These are phyloP conservation scores for Curvularia spicifera DNA, from an alignment of 2,329 filamentous ascomycete genomes.

Conservation along the genomic window DNA sequence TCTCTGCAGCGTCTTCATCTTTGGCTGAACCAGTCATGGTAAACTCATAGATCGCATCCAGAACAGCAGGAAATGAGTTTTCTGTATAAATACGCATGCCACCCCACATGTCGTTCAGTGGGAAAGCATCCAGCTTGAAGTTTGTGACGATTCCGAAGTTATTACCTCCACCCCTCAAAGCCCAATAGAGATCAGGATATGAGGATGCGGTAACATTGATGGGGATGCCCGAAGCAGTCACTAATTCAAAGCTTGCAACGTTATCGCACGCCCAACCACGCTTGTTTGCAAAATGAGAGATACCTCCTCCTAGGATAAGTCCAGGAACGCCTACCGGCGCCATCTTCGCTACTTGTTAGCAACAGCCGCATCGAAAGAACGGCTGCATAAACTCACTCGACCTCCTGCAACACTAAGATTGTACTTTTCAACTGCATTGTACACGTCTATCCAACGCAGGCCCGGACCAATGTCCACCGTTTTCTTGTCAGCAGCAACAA, in stretches of 20 bases:
- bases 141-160: conserved; percentile 44
- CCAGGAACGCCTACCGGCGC: conserved; percentile 38
- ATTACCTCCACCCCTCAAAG: conserved; percentile 41
- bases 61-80: conserved; percentile 14
- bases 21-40: conserved; percentile 14
- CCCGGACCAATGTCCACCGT: conserved; percentile 36
- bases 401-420: conserved; percentile 36
- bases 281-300: conserved; percentile 31
- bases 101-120: conserved; percentile 34
- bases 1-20: conserved; percentile 31
- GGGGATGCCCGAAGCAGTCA: conserved; percentile 23
- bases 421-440: conserved; percentile 31
- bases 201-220: conserved; percentile 18
- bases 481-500: conserved; percentile 32
- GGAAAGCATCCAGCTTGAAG: conserved; percentile 30
- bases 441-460: conserved; percentile 38
- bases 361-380: no score
- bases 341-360: conserved; percentile 12
- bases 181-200: conserved; percentile 50
- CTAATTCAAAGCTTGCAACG: conserved; percentile 30
- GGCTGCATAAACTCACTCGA: conserved; percentile 9
- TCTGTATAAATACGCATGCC: conserved; percentile 24
- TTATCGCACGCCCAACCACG: conserved; percentile 39
- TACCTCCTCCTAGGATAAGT: conserved; percentile 35
- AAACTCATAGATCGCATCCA: conserved; percentile 25